Conservation (phyloP, 192 early-diverging fungal genomes). For the Entomortierella chlamydospora region DNA sequence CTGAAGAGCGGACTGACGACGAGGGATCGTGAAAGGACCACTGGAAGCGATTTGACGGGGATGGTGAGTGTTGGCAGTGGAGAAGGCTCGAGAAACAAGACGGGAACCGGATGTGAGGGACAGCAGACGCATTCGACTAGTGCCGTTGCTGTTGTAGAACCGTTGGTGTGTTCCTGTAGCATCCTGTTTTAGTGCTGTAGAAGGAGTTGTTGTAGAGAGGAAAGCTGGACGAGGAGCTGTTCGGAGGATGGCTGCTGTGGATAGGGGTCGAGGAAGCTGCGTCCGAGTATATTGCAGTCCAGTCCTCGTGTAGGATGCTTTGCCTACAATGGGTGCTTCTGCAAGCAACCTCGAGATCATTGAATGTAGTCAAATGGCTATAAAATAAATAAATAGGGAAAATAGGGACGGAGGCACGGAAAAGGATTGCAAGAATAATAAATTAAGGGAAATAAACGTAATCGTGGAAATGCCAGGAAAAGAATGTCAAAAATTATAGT, state of each 20-base stretch:
- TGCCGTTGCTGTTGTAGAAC: conserved; percentile 1
- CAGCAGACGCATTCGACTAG: conserved; percentile 5
- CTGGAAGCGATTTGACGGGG: background rate
- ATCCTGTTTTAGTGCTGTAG: background rate
- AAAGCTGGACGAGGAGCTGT: background rate
- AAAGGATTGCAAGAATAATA: background rate
- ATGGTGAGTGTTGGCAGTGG: conserved; percentile 10
- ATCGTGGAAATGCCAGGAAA: background rate
- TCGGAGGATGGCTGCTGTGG: conserved; percentile 34
- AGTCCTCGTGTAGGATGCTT: conserved; percentile 13
- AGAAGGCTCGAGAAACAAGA: conserved; percentile 37
- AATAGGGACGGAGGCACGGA: background rate
- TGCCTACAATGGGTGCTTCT: conserved; percentile 32
- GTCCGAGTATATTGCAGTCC: background rate
- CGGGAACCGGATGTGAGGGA: conserved; percentile 33
- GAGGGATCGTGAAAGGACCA: conserved; percentile 31
- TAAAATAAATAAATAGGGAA: background rate
- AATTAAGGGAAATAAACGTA: background rate
- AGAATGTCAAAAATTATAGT: background rate
- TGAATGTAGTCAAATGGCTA: background rate
- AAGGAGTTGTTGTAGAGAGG: background rate
- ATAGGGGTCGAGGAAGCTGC: conserved; percentile 22
- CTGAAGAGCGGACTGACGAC: conserved; percentile 43
- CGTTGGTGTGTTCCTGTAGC: conserved; percentile 13
- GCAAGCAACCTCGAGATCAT: conserved; percentile 57